Percentiles rank a stretch among this genome's conserved stretches.
Conservation (phyloP, 768 basidiomycete species). For the Pilatotrama ljubarskyi region DNA sequence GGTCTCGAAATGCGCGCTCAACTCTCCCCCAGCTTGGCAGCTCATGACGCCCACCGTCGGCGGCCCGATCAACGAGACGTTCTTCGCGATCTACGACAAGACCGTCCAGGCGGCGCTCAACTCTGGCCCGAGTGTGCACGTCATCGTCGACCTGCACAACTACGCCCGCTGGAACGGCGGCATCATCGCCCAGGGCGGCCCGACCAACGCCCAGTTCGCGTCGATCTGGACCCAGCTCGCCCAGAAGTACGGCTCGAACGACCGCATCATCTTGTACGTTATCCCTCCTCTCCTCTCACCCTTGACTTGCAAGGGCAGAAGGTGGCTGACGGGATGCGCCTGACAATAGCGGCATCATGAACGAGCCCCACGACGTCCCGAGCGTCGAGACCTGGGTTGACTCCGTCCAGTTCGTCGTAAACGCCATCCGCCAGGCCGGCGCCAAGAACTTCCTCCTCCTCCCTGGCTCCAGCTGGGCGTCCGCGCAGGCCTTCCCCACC, state of each 20-base stretch:
- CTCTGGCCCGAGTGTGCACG: slow-evolving; percentile 43
- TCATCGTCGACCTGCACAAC: slow-evolving; percentile 59
- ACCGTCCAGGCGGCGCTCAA: slow-evolving; percentile 49
- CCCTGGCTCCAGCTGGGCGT: slow-evolving; percentile 44
- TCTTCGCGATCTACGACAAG: slow-evolving; percentile 43
- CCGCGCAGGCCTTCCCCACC: slow-evolving; percentile 39
- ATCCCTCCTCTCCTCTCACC: slow-evolving; percentile 16
- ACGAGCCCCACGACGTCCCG: slow-evolving; percentile 49
- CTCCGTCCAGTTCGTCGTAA: slow-evolving; percentile 42
- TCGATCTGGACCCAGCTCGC: slow-evolving; percentile 44
- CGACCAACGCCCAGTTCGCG: slow-evolving; percentile 42
- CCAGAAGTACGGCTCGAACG: slow-evolving; percentile 36
- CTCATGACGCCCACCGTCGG: slow-evolving; percentile 51
- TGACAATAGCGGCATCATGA: slow-evolving; percentile 39
- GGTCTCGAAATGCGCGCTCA: not conserved
- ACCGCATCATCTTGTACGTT: slow-evolving; percentile 36
- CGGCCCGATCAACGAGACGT: slow-evolving; percentile 45
- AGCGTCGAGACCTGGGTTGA: slow-evolving; percentile 36
- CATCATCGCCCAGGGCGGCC: slow-evolving; percentile 44
- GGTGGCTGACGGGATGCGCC: slow-evolving; percentile 5
- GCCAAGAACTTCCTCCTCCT: slow-evolving; percentile 45
- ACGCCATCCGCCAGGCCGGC: slow-evolving; percentile 44
- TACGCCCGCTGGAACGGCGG: slow-evolving; percentile 58
- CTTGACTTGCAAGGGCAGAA: slow-evolving; percentile 17
- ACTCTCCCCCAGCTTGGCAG: slow-evolving; percentile 46